Evolutionary conservation across 495 filamentous ascomycete species (phyloP).

Genomic region (Opeltia flavorubescens): DNA sequence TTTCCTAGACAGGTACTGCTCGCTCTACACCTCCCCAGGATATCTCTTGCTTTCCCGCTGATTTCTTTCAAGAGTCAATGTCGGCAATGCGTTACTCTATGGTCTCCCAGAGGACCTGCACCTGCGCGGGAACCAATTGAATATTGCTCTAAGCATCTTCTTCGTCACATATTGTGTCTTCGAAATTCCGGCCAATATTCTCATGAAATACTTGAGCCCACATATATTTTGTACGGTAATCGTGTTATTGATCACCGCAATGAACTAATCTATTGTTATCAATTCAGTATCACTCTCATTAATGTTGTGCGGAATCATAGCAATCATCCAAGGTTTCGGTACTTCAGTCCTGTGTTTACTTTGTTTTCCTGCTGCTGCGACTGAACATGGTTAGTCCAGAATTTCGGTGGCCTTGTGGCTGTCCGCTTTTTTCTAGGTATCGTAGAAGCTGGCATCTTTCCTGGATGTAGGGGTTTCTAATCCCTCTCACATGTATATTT

Average conservation of each 20-base stretch:
- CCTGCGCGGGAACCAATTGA: not conserved
- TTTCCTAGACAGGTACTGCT: not conserved
- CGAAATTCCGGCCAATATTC: not conserved
- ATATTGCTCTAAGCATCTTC: not conserved
- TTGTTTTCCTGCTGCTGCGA: not conserved
- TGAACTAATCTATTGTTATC: not conserved
- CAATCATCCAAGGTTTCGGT: not conserved
- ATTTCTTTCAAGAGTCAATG: not conserved
- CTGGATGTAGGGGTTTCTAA: not conserved
- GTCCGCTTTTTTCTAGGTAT: not conserved
- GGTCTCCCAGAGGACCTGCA: not conserved
- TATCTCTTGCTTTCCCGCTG: not conserved
- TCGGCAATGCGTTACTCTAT: not conserved
- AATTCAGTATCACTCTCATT: not conserved
- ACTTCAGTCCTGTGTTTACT: not conserved
- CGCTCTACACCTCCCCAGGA: not conserved
- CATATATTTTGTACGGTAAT: not conserved
- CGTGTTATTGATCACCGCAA: not conserved
- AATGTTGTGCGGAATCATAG: not conserved
- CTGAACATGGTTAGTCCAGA: not conserved
- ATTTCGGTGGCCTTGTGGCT: not conserved
- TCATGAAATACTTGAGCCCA: not conserved
- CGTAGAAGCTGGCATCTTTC: not conserved
- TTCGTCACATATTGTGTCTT: not conserved
- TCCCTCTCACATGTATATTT: not conserved